Evolutionary conservation across 2,329 filamentous ascomycete genomes (phyloP).

Genomic region (Phaeosphaeria sp.): DNA sequence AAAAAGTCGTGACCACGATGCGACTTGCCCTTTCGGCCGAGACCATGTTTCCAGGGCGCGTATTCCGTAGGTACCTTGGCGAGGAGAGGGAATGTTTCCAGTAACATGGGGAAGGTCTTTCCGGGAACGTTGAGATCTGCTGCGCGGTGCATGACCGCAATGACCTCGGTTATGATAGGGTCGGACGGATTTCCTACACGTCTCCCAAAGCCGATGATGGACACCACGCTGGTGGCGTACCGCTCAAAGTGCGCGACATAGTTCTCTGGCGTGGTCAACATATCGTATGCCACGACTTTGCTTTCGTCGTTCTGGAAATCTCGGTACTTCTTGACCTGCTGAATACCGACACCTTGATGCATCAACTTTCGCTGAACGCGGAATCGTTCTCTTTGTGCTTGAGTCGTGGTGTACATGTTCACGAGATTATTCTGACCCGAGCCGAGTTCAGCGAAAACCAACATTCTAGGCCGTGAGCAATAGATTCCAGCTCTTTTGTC

Average conservation of each 20-base stretch:
- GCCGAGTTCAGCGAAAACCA: constrained; percentile 53
- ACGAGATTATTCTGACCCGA: constrained; percentile 45
- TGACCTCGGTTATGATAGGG: constrained; percentile 66
- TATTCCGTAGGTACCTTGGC: constrained; percentile 61
- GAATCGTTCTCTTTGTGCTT: constrained; percentile 38
- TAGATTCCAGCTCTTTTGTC: constrained; percentile 62
- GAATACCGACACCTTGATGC: constrained; percentile 49
- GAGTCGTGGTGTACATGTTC: constrained; percentile 43
- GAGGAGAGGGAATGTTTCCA: constrained; percentile 64
- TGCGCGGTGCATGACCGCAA: constrained; percentile 64
- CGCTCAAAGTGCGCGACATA: constrained; percentile 64
- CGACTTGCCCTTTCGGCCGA: constrained; percentile 33
- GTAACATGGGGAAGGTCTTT: constrained; percentile 64
- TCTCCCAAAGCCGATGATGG: constrained; percentile 64
- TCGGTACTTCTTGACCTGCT: constrained; percentile 62
- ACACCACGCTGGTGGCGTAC: constrained; percentile 61
- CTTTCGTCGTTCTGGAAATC: constrained; percentile 67
- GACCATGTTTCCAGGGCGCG: constrained; percentile 46
- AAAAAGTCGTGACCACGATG: constrained; percentile 45
- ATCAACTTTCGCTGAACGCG: constrained; percentile 42
- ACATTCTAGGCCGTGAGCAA: constrained; percentile 57
- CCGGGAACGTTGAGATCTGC: constrained; percentile 60
- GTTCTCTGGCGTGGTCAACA: constrained; percentile 53
- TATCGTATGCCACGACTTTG: constrained; percentile 58
- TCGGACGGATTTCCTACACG: constrained; percentile 59